phyloP scores from a whole-genome alignment of 305 asterid species.

The Fraxinus latifolia region DNA sequence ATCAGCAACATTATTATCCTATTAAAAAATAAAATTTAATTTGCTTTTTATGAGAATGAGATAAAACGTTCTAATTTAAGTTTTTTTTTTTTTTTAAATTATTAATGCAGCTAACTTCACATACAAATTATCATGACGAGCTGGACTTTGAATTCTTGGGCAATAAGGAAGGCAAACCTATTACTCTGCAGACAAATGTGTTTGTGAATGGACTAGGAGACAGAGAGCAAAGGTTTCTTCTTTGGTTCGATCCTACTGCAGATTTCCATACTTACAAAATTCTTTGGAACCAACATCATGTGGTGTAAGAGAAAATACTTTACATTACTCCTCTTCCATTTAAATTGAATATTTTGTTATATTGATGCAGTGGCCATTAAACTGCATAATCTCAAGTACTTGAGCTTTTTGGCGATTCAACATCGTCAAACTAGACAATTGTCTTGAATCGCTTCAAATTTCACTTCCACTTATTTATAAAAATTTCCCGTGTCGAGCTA shows the following conservation, averaged over 20 bases:
- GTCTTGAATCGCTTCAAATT: too few species aligned
- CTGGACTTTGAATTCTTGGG: slow-evolving; percentile 79
- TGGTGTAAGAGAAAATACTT: slow-evolving; percentile 45
- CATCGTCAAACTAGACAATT: not conserved
- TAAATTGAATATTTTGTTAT: not conserved
- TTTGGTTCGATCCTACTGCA: slow-evolving; percentile 67
- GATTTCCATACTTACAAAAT: slow-evolving; percentile 62
- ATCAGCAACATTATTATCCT: not conserved
- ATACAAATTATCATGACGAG: slow-evolving; percentile 45
- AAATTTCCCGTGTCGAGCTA: not conserved
- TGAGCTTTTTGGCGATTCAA: not conserved
- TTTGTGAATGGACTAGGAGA: slow-evolving; percentile 48
- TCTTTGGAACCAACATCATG: slow-evolving; percentile 58
- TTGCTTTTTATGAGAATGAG: too few species aligned
- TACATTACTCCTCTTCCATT: not conserved
- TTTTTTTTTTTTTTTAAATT: not conserved
- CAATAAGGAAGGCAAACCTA: slow-evolving; percentile 50
- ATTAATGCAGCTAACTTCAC: slow-evolving; percentile 51
- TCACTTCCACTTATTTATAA: too few species aligned
- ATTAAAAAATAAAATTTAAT: not conserved
- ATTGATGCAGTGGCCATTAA: not conserved
- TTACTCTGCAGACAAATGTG: slow-evolving; percentile 56
- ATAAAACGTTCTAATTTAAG: not conserved
- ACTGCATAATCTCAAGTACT: not conserved
- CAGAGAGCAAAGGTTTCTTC: slow-evolving; percentile 52